Evolutionary conservation across 768 basidiomycete genomes (phyloP), one percentile per base, ranked within the genome.

Genomic region (Naganishia vishniacii): DNA sequence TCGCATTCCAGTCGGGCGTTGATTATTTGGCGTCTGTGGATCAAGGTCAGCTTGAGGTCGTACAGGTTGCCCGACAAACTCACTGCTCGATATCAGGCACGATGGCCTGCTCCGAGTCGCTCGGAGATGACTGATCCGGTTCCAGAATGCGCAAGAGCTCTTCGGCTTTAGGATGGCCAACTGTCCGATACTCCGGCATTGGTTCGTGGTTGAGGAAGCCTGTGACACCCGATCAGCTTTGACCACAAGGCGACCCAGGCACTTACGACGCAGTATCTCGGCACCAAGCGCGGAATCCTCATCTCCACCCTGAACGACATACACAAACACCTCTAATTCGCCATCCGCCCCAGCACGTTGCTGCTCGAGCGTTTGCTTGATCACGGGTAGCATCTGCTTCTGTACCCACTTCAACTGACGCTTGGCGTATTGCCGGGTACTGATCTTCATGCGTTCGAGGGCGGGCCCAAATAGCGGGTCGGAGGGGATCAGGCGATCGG

Each of bases 371-470:
- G 83, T 81, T 12, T 81, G 79, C 34, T 81, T 73, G 15, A 87
- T 78, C 3, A 83, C 85, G 2, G 92, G 93, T 37, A 95, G 75
- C 15, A 98, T 77, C 76, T 95, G 94, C 73, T 90, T 90, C 41
- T 84, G 82, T 48, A 98, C 86, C 95, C 95, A 99, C 37, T 86
- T 85, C 44, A 93, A 81, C 75, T 99, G 95, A 41, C 86, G 81
- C 73, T 88, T 90, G 0, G 95, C 90, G 73, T 98, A 99, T 76
- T 91, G 87, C 23, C 88, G 81, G 8, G 93, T 99, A 0, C 88
- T 86, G 0, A 82, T 76, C 75, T 97, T 95, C 86, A 92, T 93
- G 9, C 82, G 82, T 45, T 88, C 85, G 7, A 88, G 78, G 0
- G 87, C 88, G 15, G 79, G 77, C 3, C 77, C 64, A 71, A 86